A percentile compares a stretch with the other conserved stretches of the same genome.
phyloP scores from a whole-genome alignment of 768 basidiomycete species.

The Sutorius australiensis region DNA sequence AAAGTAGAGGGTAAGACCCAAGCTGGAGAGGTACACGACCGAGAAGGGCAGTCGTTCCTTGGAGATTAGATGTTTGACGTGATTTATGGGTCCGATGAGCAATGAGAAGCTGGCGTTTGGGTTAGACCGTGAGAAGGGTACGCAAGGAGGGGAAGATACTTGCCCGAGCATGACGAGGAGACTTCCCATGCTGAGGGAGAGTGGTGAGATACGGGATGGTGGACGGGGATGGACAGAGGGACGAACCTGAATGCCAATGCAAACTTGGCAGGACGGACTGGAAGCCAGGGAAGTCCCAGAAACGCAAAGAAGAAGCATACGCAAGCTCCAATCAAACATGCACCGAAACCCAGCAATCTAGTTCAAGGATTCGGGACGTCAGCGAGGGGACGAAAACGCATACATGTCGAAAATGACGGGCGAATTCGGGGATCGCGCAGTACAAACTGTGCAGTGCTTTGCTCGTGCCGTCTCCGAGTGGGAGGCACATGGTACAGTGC shows the following conservation, averaged over 20 bases:
- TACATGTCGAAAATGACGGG: too few relatives aligned
- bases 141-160: slow-evolving; percentile 20
- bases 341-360: slow-evolving; percentile 87
- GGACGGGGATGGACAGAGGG: background rate
- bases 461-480: background rate
- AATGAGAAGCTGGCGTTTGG: slow-evolving; percentile 59
- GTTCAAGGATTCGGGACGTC: background rate
- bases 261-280: slow-evolving; percentile 83
- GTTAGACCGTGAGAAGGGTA: background rate
- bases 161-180: slow-evolving; percentile 96
- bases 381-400: background rate
- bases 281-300: slow-evolving; percentile 65
- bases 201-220: background rate
- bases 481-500: background rate
- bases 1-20: slow-evolving; percentile 88
- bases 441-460: too few relatives aligned
- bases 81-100: slow-evolving; percentile 88
- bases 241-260: slow-evolving; percentile 78
- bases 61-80: slow-evolving; percentile 82
- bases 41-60: slow-evolving; percentile 84
- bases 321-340: slow-evolving; percentile 82
- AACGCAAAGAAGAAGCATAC: slow-evolving; percentile 94
- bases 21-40: slow-evolving; percentile 73
- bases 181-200: slow-evolving; percentile 65
- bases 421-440: too few relatives aligned